Base-by-base conservation (phyloP, 1,284 basidiomycete genomes). In the Wallemia ichthyophaga region DNA sequence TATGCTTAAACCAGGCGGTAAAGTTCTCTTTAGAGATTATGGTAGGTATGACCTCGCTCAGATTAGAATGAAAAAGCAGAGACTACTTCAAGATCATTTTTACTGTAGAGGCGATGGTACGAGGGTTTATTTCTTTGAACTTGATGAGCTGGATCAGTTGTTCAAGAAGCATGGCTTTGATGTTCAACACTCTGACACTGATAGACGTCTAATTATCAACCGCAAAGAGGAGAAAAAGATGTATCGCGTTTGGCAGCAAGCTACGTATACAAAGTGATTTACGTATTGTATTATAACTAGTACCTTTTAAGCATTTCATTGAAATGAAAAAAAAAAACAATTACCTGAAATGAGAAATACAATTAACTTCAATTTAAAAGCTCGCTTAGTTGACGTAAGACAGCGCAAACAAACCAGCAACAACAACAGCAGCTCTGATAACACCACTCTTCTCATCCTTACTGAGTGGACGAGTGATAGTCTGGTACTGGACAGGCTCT, bases 81-180 rank as follows among this genome's bases (percentile, higher is more conserved):
- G 94, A 27, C 75, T 98, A 62, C 75, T 98, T 17, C 83, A 86
- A 37, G 87, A 92, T 58, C 91, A 92, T 68, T 85, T 92, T 63
- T 95, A 95, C 66, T 82, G 91, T 58, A 78, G 92, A 57, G 92
- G 92, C 1, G 92, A 98, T 70, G 92, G 91, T 63, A 98, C 92
- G 0, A 75, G 94, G 31, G 91, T 95, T 0, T 95, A 94, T 69
- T 95, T 94, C 69, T 95, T 95, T 65, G 83, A 85, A 62, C 69
- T 83, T 21, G 84, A 85, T 83, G 63, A 56, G 74, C 67, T 0
- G 19, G 25, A 2, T 53, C 9, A 27, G 24, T n/a, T 25, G n/a
- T 33, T 59, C 58, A 21, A 0, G 81, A 81, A 1, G 67, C 73
- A 0, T 73, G 66, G 13, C 59, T 89, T 94, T 69, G 66, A 72